phyloP scores from a whole-genome alignment of 257 asterid species.

The Euphrasia confusa region DNA sequence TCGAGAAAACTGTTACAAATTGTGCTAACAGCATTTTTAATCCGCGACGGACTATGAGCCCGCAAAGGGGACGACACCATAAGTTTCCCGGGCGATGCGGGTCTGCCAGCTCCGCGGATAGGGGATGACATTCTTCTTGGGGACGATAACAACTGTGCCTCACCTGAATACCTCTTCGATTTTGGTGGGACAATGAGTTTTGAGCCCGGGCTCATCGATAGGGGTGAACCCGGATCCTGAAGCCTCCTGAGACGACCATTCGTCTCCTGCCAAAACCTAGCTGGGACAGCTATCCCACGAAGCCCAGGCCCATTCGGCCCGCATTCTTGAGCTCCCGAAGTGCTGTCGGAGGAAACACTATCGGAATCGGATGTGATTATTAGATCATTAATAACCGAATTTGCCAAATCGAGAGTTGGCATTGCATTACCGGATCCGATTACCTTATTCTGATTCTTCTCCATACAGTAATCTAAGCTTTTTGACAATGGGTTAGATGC shows the following conservation, averaged over 20 bases:
- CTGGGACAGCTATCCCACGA: slow-evolving; percentile 62
- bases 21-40: slow-evolving; percentile 72
- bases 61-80: slow-evolving; percentile 71
- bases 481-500: slow-evolving; percentile 45
- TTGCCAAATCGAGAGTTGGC: slow-evolving; percentile 56
- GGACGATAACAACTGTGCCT: slow-evolving; percentile 48
- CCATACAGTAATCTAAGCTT: slow-evolving; percentile 56
- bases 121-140: slow-evolving; percentile 64
- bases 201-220: slow-evolving; percentile 62
- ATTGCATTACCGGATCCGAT: slow-evolving; percentile 66
- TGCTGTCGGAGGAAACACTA: slow-evolving; percentile 94
- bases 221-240: slow-evolving; percentile 82
- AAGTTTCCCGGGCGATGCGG: slow-evolving; percentile 77
- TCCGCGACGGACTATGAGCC: slow-evolving; percentile 69
- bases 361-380: slow-evolving; percentile 76
- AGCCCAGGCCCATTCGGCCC: slow-evolving; percentile 52
- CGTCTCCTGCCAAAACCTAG: slow-evolving; percentile 97
- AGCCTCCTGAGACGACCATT: slow-evolving; percentile 80
- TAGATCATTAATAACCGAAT: slow-evolving; percentile 36
- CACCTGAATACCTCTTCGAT: slow-evolving; percentile 49
- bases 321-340: slow-evolving; percentile 68
- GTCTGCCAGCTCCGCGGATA: slow-evolving; percentile 52
- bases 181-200: slow-evolving; percentile 54
- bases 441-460: slow-evolving; percentile 39
- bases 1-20: slow-evolving; percentile 60